These are phyloP conservation scores for Neolentinus lepideus DNA, from an alignment of 1,284 basidiomycete species.

Conservation along the genomic window DNA sequence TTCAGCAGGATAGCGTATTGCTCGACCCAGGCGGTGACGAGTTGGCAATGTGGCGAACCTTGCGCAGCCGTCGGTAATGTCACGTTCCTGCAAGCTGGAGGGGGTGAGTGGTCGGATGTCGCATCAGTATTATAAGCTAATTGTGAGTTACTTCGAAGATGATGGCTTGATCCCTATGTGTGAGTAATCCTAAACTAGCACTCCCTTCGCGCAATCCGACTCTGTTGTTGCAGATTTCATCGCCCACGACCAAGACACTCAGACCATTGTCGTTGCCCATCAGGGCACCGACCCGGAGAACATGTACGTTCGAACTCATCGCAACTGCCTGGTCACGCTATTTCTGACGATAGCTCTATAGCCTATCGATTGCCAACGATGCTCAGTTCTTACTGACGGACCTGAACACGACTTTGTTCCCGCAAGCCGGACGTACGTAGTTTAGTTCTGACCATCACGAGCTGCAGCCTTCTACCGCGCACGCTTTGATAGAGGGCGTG, in stretches of 20 bases:
- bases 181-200: neutral
- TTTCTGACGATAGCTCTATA: neutral
- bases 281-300: slow-evolving; percentile 9
- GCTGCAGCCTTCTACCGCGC: neutral
- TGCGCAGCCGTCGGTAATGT: slow-evolving; percentile 1
- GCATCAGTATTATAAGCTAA: neutral
- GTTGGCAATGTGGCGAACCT: neutral
- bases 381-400: slow-evolving; percentile 2
- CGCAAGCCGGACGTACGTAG: neutral
- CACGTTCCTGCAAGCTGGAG: neutral
- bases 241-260: slow-evolving; percentile 6
- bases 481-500: neutral
- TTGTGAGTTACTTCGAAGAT: neutral
- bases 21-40: neutral
- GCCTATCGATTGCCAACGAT: slow-evolving; percentile 9
- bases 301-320: slow-evolving; percentile 7
- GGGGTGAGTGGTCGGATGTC: neutral
- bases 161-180: neutral
- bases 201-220: neutral
- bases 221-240: slow-evolving; percentile 5
- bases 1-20: neutral
- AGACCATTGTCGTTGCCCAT: slow-evolving; percentile 9
- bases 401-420: slow-evolving; percentile 8
- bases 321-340: neutral
- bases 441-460: neutral